Evolutionary conservation across 208 protist species (phyloP), one percentile per base, ranked within the genome.

Genomic region (Strigomonas galati): DNA sequence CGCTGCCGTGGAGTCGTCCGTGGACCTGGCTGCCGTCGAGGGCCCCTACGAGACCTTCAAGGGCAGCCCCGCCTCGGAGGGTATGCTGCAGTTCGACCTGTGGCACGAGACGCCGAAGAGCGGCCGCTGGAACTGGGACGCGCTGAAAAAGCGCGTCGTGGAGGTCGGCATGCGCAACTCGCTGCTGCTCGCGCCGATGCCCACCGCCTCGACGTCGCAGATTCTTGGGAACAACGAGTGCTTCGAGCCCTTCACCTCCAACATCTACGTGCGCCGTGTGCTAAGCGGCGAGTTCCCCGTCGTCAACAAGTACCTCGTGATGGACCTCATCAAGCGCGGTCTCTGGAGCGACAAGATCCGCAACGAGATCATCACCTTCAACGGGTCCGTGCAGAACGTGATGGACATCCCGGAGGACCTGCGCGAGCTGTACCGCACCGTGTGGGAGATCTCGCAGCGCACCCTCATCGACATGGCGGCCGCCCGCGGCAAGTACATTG

Each of bases 161-260:
- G 26, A 79, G 58, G 74, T 92, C 65, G 99, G 99, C 62, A 66
- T 99, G 55, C 88, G 98, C 68, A 99, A 99, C 88, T 98, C 90
- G 21, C 90, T 99, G 9, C 84, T 99, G 9, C 65, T 99, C 1
- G 98, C 98, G 15, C 98, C 98, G 35, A 99, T 99, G 99, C 98
- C 99, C n/a, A 99, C 99, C n/a, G 99, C 99, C 14, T 98, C 95
- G 26, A 99, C 99, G 17, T 97, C 94, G 46, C 98, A 99, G 87
- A 99, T 99, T 68, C 87, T 99, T 28, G 98, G 98, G 65, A 99
- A 99, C 87, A 99, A 99, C 79, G 99, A 99, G 89, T 99, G 97
- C 84, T 98, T 99, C 73, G 99, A 99, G 82, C 98, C 99, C 37
- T 99, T 99, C 87, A 99, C 98, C 6, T 98, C 92, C 26, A 99